Conservation (phyloP, 257 asterid species). For the Paraleonurus japonicus region DNA sequence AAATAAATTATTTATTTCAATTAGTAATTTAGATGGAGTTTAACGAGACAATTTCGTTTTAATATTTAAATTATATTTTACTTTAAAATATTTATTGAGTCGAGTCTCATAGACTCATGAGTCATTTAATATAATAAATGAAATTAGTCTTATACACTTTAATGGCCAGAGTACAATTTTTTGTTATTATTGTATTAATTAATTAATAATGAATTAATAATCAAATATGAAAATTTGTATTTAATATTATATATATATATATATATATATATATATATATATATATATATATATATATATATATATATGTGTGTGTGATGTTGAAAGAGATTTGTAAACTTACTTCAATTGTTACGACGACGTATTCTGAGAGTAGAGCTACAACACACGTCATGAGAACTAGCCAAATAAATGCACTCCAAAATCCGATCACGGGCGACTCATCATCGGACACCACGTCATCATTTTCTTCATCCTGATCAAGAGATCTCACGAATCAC, state of each 20-base stretch:
- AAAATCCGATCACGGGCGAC: constrained; percentile 62
- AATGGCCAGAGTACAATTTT: no score
- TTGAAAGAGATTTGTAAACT: not conserved
- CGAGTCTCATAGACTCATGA: no score
- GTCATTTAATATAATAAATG: no score
- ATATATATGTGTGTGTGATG: no score
- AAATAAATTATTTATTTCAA: not conserved
- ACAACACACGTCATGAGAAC: constrained; percentile 59
- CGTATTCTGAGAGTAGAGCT: constrained; percentile 73
- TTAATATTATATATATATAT: no score
- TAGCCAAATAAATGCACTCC: constrained; percentile 75
- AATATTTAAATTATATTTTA: no score
- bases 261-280: no score
- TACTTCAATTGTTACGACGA: constrained; percentile 86
- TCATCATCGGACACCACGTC: constrained; percentile 44
- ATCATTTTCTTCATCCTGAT: constrained; percentile 34
- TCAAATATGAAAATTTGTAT: not conserved
- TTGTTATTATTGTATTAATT: not conserved
- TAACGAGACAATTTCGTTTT: no score
- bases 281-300: no score
- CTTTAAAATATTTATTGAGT: no score
- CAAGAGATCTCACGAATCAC: not conserved
- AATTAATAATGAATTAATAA: not conserved
- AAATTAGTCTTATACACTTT: no score
- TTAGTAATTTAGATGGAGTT: not conserved